Conservation (phyloP, 2,329 filamentous ascomycete species). For the Ophiostoma ips region DNA sequence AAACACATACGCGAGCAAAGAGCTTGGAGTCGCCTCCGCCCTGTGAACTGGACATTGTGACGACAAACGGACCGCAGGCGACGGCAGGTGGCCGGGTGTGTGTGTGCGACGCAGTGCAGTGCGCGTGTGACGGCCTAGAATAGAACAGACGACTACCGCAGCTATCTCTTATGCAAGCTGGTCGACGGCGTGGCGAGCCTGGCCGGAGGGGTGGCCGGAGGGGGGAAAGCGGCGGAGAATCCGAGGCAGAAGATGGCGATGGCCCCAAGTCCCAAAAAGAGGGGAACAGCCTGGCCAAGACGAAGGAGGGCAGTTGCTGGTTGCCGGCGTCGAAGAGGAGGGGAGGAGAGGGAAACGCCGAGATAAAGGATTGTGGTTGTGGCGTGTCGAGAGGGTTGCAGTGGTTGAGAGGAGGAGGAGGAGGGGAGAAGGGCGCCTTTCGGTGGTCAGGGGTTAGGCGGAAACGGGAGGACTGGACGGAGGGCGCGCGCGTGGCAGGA, state of each 20-base stretch:
- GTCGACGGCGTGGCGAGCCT: too few species aligned
- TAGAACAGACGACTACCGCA: neutral
- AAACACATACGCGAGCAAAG: conserved; percentile 71
- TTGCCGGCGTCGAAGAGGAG: neutral
- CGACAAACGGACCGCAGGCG: neutral
- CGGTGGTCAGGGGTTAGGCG: neutral
- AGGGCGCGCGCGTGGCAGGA: too few species aligned
- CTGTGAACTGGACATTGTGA: conserved; percentile 38
- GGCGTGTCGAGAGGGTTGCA: too few species aligned
- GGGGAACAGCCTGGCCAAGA: neutral
- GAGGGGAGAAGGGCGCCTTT: too few species aligned
- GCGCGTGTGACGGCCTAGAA: too few species aligned
- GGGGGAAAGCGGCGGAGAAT: too few species aligned
- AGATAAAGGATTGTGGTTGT: too few species aligned
- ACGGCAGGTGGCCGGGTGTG: neutral
- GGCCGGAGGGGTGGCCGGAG: too few species aligned
- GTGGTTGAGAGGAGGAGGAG: too few species aligned
- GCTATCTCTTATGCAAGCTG: conserved; percentile 1
- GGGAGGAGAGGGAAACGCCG: neutral
- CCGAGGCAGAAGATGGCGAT: neutral
- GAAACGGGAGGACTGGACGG: neutral
- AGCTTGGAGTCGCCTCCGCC: conserved; percentile 84
- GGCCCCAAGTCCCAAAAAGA: neutral
- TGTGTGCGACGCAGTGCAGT: neutral
- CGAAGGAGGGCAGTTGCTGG: neutral